Base-by-base conservation (phyloP, 768 basidiomycete species). In the Fibroporia radiculosa region DNA sequence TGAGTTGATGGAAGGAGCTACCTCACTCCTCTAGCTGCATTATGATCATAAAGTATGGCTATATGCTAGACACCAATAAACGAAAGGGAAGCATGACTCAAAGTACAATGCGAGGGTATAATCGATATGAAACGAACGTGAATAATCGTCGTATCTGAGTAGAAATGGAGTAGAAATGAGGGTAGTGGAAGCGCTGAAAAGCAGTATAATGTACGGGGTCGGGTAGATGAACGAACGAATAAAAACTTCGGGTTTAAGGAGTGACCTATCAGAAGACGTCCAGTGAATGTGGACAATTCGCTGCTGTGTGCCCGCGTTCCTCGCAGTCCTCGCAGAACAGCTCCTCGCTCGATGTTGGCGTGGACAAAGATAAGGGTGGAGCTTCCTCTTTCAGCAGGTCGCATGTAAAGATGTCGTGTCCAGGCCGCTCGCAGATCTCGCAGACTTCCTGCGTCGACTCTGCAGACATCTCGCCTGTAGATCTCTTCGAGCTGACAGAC, bases 351-450 rank as follows among this genome's bases (percentile, higher is more conserved):
- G 53, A 49, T 38, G 48, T 40, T 12, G 62, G 29, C 29, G 29
- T n/a, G 29, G 29, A 31, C 34, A 35, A n/a, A 7, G 34, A 54
- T 3, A 59, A 51, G 13, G 60, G 48, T 8, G 67, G 56, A 20
- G 59, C 56, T 28, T 78, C 80, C 25, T 77, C 79, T 55, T 77
- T 78, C 48, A 90, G 70, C 39, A 88, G 72, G 47, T 81, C 79
- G 60, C 91, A 93, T 29, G 75, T 82, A 62, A 91, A 89, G 38
- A 92, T 82, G 56, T 92, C 89, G 57, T 93, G 91, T 2, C 85
- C 89, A 0, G 79, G 78, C 51, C 76, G 72, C 60, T 90, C 88
- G 65, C 90, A 93, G 35, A 92, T 84, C 61, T 93, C 91, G 65
- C 91, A 93, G 3, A 82, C 71, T 25, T 69, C 66, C 45, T 69